A percentile compares a stretch with the other conserved stretches of the same genome.
These are phyloP conservation scores for Arachnomyces sp. DNA, from an alignment of 2,329 filamentous ascomycete species.

Conservation along the genomic window DNA sequence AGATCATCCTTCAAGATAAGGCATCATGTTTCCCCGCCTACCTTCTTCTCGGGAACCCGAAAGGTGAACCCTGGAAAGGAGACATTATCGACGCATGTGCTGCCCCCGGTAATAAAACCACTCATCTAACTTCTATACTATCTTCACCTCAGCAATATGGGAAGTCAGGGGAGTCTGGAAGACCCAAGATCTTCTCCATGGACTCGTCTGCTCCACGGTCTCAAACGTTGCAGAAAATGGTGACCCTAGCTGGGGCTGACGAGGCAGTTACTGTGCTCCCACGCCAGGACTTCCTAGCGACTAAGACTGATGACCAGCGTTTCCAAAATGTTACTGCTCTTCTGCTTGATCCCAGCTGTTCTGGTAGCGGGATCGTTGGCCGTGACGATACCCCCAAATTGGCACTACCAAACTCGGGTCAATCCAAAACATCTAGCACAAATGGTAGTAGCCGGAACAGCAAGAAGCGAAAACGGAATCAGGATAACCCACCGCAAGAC, in stretches of 20 bases:
- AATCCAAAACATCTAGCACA: slow-evolving; percentile 7
- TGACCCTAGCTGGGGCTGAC: slow-evolving; percentile 64
- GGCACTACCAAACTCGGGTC: slow-evolving; percentile 45
- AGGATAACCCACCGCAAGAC: slow-evolving; percentile 5
- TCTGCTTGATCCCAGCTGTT: slow-evolving; percentile 88
- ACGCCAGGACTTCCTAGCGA: slow-evolving; percentile 72
- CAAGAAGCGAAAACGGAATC: slow-evolving; percentile 39
- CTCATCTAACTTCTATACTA: slow-evolving; percentile 75
- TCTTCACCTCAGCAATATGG: slow-evolving; percentile 14
- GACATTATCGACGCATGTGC: slow-evolving; percentile 88
- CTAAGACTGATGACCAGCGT: slow-evolving; percentile 54
- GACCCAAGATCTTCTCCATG: slow-evolving; percentile 45
- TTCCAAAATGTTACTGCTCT: slow-evolving; percentile 69
- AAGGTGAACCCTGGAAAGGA: slow-evolving; percentile 44
- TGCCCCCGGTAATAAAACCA: slow-evolving; percentile 95
- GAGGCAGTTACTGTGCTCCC: slow-evolving; percentile 58
- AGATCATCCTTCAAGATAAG: slow-evolving; percentile 89
- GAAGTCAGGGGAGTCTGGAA: slow-evolving; percentile 18
- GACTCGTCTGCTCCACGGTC: slow-evolving; percentile 47
- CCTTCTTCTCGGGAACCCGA: slow-evolving; percentile 55
- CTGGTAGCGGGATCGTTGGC: slow-evolving; percentile 87
- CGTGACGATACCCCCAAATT: slow-evolving; percentile 69
- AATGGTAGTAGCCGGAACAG: slow-evolving; percentile 19
- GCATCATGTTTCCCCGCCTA: slow-evolving; percentile 95
- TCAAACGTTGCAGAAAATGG: slow-evolving; percentile 75